A percentile compares a stretch with the other conserved stretches of the same genome.
These are phyloP conservation scores for Bruguiera gymnorhiza DNA, from an alignment of 345 rosid species.

Conservation along the genomic window DNA sequence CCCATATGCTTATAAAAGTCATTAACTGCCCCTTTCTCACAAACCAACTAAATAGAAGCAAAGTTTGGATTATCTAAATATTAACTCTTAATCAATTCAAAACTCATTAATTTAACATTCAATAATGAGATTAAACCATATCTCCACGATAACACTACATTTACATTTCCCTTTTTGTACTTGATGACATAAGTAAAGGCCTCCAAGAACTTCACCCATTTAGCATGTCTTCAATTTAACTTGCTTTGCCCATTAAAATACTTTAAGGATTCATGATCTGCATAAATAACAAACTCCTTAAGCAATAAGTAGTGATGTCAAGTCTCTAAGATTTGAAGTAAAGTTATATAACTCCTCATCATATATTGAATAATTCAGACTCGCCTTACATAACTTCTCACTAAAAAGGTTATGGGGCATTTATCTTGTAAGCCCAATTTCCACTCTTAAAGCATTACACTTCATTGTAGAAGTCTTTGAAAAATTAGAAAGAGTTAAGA, in stretches of 20 bases:
- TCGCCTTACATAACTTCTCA: background rate
- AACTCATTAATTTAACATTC: background rate
- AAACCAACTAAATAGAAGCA: background rate
- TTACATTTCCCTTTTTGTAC: background rate
- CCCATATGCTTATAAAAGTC: background rate
- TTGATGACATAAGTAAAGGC: background rate
- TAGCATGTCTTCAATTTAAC: too few relatives aligned
- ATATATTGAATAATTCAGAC: background rate
- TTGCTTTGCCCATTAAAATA: too few relatives aligned
- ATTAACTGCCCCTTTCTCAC: background rate
- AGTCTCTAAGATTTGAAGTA: background rate
- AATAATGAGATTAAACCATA: too few relatives aligned
- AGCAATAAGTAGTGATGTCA: background rate
- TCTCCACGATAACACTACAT: background rate
- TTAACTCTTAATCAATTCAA: background rate
- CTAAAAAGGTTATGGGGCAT: background rate
- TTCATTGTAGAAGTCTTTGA: background rate
- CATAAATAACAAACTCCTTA: background rate
- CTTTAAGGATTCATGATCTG: background rate
- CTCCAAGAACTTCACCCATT: too few relatives aligned
- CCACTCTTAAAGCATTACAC: background rate
- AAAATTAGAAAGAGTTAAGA: background rate
- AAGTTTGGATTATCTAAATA: background rate
- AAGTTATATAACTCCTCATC: background rate
- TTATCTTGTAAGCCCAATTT: background rate